phyloP scores from a whole-genome alignment of 768 basidiomycete species.

The Boletus rex-veris region DNA sequence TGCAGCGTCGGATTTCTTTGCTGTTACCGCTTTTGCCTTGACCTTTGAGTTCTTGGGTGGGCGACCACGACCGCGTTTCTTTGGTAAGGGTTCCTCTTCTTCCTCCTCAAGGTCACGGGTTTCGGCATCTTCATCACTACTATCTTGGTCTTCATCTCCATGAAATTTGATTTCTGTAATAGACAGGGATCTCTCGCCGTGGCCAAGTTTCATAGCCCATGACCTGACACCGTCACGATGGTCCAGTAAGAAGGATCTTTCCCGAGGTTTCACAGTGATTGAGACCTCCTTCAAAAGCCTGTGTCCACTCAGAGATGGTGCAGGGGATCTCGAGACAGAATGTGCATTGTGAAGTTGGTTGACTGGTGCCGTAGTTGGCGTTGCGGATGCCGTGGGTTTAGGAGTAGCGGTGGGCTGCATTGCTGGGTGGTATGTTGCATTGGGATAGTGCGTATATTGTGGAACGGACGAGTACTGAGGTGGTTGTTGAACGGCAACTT shows the following conservation, averaged over 20 bases:
- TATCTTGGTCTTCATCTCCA: conserved; percentile 56
- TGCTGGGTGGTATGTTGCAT: conserved; percentile 44
- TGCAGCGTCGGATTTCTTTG: conserved; percentile 30
- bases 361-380: conserved; percentile 3
- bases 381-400: conserved; percentile 15
- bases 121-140: conserved; percentile 53
- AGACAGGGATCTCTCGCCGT: conserved; percentile 53
- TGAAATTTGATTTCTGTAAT: conserved; percentile 54
- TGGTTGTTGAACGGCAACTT: conserved; percentile 32
- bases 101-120: conserved; percentile 42
- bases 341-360: conserved; percentile 23
- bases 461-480: conserved; percentile 34
- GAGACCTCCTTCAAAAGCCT: conserved; percentile 52
- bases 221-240: conserved; percentile 66
- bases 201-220: conserved; percentile 65
- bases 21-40: conserved; percentile 31
- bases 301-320: conserved; percentile 29
- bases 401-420: conserved; percentile 23
- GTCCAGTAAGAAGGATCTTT: conserved; percentile 57
- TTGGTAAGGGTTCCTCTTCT: conserved; percentile 33
- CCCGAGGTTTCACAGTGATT: conserved; percentile 56
- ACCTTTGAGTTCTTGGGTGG: conserved; percentile 33
- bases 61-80: conserved; percentile 43
- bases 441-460: conserved; percentile 50
- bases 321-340: conserved; percentile 32